phyloP scores from a whole-genome alignment of 2,329 filamentous ascomycete genomes.

The Colletotrichum echinochloae region DNA sequence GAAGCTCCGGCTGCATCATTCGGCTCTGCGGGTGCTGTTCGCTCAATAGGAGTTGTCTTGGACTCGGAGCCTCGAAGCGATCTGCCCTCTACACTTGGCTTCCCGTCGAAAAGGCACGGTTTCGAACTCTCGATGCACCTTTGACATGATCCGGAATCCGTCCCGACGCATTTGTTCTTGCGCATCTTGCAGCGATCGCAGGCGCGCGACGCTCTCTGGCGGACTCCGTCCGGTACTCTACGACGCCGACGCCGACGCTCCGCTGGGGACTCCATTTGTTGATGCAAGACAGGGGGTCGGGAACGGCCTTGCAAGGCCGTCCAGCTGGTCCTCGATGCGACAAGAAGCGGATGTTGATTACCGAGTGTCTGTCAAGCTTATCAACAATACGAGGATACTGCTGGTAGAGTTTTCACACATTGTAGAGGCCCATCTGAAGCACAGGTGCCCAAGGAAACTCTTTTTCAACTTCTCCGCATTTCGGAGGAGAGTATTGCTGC shows the following conservation, averaged over 20 bases:
- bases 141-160: slow-evolving; percentile 44
- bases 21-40: background rate
- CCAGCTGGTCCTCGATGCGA: background rate
- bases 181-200: slow-evolving; percentile 51
- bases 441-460: background rate
- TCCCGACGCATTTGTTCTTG: slow-evolving; percentile 52
- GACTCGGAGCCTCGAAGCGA: background rate
- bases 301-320: background rate
- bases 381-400: too few relatives aligned
- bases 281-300: too few relatives aligned
- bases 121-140: slow-evolving; percentile 46
- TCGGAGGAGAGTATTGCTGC: background rate
- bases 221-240: slow-evolving; percentile 49
- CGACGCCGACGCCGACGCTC: slow-evolving; percentile 41
- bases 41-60: slow-evolving; percentile 29
- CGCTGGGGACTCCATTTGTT: slow-evolving; percentile 27
- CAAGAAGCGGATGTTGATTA: background rate
- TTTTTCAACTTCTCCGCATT: background rate
- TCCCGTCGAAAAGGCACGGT: slow-evolving; percentile 42
- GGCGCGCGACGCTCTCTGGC: slow-evolving; percentile 50
- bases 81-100: background rate
- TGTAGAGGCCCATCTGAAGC: background rate
- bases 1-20: background rate
- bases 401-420: background rate
- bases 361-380: background rate